Conservation (phyloP, 352 stramenopile species). For the Lagenidium sp. region DNA sequence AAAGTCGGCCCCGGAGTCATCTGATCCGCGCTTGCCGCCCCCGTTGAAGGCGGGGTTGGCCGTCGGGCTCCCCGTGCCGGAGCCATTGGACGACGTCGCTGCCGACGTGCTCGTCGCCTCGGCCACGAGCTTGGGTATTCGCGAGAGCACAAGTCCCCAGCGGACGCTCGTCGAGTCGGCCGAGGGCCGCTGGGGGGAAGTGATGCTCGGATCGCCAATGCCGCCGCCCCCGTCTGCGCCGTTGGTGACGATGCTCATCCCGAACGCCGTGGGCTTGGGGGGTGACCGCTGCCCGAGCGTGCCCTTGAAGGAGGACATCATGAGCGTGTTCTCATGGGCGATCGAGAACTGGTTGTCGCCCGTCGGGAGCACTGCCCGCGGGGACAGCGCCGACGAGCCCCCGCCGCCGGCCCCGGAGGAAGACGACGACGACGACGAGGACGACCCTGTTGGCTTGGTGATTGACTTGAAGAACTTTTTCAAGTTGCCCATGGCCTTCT, state of each 20-base stretch:
- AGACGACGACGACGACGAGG: too few species aligned
- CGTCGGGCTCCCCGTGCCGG: conserved; percentile 4
- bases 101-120: conserved; percentile 7
- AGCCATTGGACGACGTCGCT: conserved; percentile 6
- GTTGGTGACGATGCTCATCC: conserved; percentile 1
- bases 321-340: conserved; percentile 3
- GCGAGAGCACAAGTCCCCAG: conserved; percentile 13
- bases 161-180: conserved; percentile 8
- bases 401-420: not conserved
- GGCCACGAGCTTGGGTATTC: conserved; percentile 16
- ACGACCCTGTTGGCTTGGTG: conserved; percentile 7
- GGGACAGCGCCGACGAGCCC: conserved; percentile 1
- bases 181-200: not conserved
- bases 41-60: too few species aligned
- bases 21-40: not conserved
- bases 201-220: not conserved
- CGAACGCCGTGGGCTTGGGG: conserved; percentile 8
- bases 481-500: conserved; percentile 8
- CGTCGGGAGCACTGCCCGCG: conserved; percentile 9
- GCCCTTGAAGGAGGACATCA: not conserved
- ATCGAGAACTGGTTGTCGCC: conserved; percentile 17
- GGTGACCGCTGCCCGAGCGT: conserved; percentile 12
- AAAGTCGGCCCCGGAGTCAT: conserved; percentile 10
- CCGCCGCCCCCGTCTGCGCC: not conserved
- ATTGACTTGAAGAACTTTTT: conserved; percentile 18